Evolutionary conservation across 345 rosid genomes (phyloP).

Genomic region (Corchorus olitorius): DNA sequence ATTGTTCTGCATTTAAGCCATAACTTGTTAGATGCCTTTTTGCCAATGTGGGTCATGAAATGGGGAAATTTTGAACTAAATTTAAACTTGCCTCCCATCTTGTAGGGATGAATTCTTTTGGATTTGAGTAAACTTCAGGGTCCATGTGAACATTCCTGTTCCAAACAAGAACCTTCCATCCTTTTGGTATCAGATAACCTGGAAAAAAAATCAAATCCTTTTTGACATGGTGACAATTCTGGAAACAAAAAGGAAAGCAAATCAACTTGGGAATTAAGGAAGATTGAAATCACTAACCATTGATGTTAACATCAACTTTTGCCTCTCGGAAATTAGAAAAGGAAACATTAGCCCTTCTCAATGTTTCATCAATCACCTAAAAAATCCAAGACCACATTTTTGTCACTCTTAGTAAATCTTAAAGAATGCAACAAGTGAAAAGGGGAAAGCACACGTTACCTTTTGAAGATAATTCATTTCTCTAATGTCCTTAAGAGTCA

Average conservation of each 20-base stretch:
- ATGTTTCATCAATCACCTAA: conserved; percentile 36
- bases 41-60: not conserved
- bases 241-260: not conserved
- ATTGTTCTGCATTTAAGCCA: conserved; percentile 20
- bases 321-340: conserved; percentile 32
- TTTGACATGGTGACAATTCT: not conserved
- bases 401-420: not conserved
- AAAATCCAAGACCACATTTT: too few species aligned
- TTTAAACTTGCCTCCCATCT: conserved; percentile 51
- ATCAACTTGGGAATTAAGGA: not conserved
- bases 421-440: not conserved
- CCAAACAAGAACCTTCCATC: conserved; percentile 60
- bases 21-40: not conserved
- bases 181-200: conserved; percentile 57
- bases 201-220: not conserved
- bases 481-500: conserved; percentile 29
- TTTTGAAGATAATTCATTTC: conserved; percentile 29
- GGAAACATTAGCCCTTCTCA: conserved; percentile 27
- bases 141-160: conserved; percentile 48
- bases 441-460: conserved; percentile 7
- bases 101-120: conserved; percentile 41
- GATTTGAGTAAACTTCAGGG: conserved; percentile 41
- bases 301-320: conserved; percentile 25
- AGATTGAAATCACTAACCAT: conserved; percentile 18
- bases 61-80: not conserved